Evolutionary conservation across 2,329 filamentous ascomycete species (phyloP), one percentile per base, ranked within the genome.

Genomic region (Aureobasidium pullulans): DNA sequence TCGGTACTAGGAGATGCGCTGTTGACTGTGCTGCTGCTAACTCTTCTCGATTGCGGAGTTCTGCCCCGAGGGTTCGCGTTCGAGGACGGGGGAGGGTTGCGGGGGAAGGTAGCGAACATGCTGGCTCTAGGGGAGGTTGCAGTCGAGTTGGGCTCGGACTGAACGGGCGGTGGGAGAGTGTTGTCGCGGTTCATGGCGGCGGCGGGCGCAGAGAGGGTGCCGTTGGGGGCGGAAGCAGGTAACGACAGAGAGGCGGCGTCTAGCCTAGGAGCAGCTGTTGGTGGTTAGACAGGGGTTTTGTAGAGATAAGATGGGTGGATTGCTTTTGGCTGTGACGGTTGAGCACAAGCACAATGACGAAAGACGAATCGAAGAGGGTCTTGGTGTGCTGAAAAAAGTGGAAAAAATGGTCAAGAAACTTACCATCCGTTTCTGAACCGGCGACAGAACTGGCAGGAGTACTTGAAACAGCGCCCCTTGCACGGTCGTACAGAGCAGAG

Each of bases 1-100:
- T 93, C 89, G 65, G 86, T 88, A 64, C 86, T 88, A 6, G 87
- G 87, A 68, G 89, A 94, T 62, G 89, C 84, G 70, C 87, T 94
- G 74, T 88, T 94, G 40, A 86, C 84, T 40, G 88, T 92, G 72
- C 89, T 94, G 28, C 84, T 87, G 68, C 90, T 95, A 66, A 94
- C 86, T 62, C 90, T 82, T 63, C 90, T 80, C 70, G 89, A 88
- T 79, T 84, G 67, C 79, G 67, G 66, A 8, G 70, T 66, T n/a
- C 71, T 66, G 29, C 70, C 69, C 68, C 44, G 50, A 34, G 32
- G 34, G 8, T 42, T 60, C 19, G 59, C 48, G 23, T 49, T 42
- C 28, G 59, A 57, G 16, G n/a, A 16, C 11, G 29, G 42, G n/a
- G 48, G 54, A n/a, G 47, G 53, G n/a, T 52, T 31, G 52, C 52